phyloP scores from a whole-genome alignment of 768 basidiomycete genomes.

The Symmetrospora coprosmae region DNA sequence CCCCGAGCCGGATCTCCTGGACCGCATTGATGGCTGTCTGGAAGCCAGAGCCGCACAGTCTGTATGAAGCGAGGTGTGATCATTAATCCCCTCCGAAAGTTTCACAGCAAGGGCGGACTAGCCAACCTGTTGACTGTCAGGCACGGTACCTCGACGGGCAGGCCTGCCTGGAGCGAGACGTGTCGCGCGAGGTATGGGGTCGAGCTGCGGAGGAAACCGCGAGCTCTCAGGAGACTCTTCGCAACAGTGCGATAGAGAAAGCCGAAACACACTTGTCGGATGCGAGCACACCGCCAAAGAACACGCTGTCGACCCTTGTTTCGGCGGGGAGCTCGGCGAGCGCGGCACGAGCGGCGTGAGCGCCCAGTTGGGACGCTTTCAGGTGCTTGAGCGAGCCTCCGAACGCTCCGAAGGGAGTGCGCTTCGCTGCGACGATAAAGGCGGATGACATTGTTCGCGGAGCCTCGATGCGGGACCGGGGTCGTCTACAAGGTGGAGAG shows the following conservation, averaged over 20 bases:
- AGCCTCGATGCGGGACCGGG: too few species aligned
- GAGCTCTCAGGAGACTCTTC: slow-evolving; percentile 85
- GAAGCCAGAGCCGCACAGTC: too few species aligned
- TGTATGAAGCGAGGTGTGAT: too few species aligned
- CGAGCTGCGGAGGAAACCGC: neutral
- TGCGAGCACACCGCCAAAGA: slow-evolving; percentile 93
- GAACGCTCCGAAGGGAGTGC: slow-evolving; percentile 85
- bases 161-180: slow-evolving; percentile 40
- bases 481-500: too few species aligned
- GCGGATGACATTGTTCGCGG: too few species aligned
- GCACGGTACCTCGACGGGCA: slow-evolving; percentile 91
- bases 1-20: slow-evolving; percentile 73
- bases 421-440: too few species aligned
- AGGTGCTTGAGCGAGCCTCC: slow-evolving; percentile 75
- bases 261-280: slow-evolving; percentile 81
- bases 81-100: too few species aligned
- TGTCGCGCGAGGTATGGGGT: neutral
- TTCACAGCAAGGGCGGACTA: too few species aligned
- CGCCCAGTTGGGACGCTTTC: slow-evolving; percentile 80
- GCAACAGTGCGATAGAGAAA: slow-evolving; percentile 73
- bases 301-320: slow-evolving; percentile 76
- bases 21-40: slow-evolving; percentile 84
- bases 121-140: too few species aligned
- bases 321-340: slow-evolving; percentile 66
- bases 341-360: slow-evolving; percentile 75